These are phyloP conservation scores for Skeletonema costatum DNA, from an alignment of 108 stramenopile species.

Conservation along the genomic window DNA sequence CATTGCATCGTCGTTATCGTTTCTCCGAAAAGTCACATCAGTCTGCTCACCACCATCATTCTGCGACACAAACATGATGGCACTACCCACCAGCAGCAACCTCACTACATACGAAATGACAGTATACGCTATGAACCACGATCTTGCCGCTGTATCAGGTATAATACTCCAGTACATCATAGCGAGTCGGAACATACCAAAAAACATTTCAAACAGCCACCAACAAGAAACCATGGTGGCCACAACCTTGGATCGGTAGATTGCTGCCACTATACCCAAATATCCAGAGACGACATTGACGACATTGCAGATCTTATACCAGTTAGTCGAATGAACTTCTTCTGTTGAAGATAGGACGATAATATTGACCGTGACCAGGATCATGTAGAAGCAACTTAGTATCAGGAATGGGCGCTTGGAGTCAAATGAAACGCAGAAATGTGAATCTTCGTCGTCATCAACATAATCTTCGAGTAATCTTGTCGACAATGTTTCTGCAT, in stretches of 20 bases:
- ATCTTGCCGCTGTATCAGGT: neutral
- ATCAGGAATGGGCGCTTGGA: neutral
- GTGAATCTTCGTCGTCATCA: neutral
- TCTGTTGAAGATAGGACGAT: neutral
- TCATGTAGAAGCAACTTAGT: neutral
- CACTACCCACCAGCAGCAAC: neutral
- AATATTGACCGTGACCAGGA: neutral
- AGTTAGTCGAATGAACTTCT: neutral
- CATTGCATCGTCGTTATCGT: neutral
- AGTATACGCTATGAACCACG: neutral
- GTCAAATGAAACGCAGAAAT: neutral
- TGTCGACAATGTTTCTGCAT: neutral
- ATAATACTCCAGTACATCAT: neutral
- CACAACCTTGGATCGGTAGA: neutral
- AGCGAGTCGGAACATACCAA: neutral
- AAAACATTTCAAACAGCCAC: conserved; percentile 1
- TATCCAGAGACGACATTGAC: neutral
- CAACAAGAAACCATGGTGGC: neutral
- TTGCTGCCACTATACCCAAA: neutral
- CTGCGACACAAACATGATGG: neutral
- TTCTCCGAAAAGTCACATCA: neutral
- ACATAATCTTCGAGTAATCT: neutral
- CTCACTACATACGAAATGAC: neutral
- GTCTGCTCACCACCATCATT: neutral
- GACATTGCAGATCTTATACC: neutral